Evolutionary conservation across 2,329 filamentous ascomycete genomes (phyloP).

Genomic region (Trichoderma polysporum): DNA sequence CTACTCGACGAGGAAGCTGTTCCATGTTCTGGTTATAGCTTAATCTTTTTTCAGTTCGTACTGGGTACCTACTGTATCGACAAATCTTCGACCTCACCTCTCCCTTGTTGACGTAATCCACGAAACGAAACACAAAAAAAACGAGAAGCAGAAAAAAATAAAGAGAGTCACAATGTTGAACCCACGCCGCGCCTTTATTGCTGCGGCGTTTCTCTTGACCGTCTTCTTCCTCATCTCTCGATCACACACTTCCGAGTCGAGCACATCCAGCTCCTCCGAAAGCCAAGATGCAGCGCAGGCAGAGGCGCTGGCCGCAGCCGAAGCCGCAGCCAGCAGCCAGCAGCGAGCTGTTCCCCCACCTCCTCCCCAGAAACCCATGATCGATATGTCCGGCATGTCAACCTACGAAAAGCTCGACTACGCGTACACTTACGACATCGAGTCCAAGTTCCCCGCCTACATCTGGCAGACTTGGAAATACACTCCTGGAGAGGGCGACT

Average conservation of each 20-base stretch:
- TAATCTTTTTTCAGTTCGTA: not conserved
- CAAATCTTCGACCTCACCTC: not conserved
- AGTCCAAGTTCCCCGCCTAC: slow-evolving; percentile 89
- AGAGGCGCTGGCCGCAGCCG: not conserved
- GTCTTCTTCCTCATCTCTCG: slow-evolving; percentile 68
- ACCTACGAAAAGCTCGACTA: slow-evolving; percentile 82
- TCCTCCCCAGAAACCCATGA: slow-evolving; percentile 59
- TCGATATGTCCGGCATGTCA: slow-evolving; percentile 70
- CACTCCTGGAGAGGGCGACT: slow-evolving; percentile 73
- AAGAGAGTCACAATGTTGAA: slow-evolving; percentile 62
- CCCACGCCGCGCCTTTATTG: slow-evolving; percentile 71
- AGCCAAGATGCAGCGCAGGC: slow-evolving; percentile 27
- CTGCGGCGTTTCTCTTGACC: slow-evolving; percentile 66
- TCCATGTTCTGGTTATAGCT: not conserved
- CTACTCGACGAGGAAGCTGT: not conserved
- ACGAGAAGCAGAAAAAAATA: not conserved
- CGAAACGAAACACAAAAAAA: not conserved
- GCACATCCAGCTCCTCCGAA: slow-evolving; percentile 9
- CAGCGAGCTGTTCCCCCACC: slow-evolving; percentile 20
- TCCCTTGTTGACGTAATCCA: not conserved
- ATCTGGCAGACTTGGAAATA: slow-evolving; percentile 99
- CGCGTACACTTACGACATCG: slow-evolving; percentile 89
- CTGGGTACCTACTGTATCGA: not conserved
- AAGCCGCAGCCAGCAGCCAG: not conserved
- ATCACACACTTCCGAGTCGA: slow-evolving; percentile 43